Evolutionary conservation across 345 rosid species (phyloP).

Genomic region (Rhodamnia rubescens): DNA sequence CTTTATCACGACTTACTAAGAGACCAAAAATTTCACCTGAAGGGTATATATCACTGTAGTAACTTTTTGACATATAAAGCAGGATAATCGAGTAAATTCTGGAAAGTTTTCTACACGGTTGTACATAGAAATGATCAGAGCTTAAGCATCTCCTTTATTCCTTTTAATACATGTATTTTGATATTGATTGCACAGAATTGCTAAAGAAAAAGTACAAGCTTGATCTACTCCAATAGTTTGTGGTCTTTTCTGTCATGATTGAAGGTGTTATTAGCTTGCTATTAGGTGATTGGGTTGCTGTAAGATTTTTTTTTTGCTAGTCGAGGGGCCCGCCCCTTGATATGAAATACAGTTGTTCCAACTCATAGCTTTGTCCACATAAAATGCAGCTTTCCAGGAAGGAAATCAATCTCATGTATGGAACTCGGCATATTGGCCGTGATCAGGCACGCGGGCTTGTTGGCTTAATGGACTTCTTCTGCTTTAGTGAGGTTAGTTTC

Average conservation of each 20-base stretch:
- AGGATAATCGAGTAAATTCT: background rate
- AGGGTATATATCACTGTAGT: background rate
- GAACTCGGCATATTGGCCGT: constrained; percentile 88
- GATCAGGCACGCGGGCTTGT: constrained; percentile 82
- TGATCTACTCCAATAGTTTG: background rate
- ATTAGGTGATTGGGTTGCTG: background rate
- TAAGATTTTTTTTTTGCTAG: background rate
- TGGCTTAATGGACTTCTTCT: constrained; percentile 97
- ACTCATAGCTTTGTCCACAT: background rate
- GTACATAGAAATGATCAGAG: background rate
- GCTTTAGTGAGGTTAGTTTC: constrained; percentile 84
- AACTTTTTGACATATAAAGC: background rate
- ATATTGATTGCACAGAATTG: background rate
- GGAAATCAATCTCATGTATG: constrained; percentile 62
- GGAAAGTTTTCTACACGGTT: background rate
- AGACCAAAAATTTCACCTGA: background rate
- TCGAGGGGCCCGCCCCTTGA: background rate
- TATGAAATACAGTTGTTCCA: background rate
- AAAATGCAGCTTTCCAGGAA: constrained; percentile 49
- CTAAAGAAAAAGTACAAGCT: background rate
- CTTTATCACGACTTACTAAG: background rate
- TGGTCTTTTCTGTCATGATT: background rate
- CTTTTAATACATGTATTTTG: background rate
- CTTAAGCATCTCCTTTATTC: background rate
- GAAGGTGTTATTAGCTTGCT: background rate